These are phyloP conservation scores for Paracorniculantispora psalliotae DNA, from an alignment of 2,329 filamentous ascomycete genomes.

Conservation along the genomic window DNA sequence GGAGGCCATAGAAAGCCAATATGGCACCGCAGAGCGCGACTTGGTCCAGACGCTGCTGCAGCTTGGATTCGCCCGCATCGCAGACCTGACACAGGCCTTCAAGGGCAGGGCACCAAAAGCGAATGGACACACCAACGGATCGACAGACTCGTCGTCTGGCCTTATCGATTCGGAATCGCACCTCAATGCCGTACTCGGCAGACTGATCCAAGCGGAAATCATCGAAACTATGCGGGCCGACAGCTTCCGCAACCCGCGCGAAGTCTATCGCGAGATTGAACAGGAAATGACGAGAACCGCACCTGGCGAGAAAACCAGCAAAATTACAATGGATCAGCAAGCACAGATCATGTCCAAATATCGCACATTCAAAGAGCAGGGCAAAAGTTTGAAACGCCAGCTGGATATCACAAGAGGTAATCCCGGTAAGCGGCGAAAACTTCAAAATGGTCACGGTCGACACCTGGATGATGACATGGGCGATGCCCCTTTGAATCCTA, in stretches of 20 bases:
- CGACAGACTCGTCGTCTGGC: slow-evolving; percentile 26
- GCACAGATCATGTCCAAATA: slow-evolving; percentile 50
- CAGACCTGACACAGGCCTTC: slow-evolving; percentile 64
- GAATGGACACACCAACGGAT: slow-evolving; percentile 32
- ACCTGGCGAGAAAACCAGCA: slow-evolving; percentile 43
- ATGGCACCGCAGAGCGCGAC: slow-evolving; percentile 68
- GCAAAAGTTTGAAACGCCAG: slow-evolving; percentile 47
- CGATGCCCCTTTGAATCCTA: slow-evolving; percentile 50
- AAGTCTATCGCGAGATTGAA: slow-evolving; percentile 57
- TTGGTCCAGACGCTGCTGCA: slow-evolving; percentile 71
- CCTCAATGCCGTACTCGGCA: slow-evolving; percentile 46
- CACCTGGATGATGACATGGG: slow-evolving; percentile 33
- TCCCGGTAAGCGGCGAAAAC: slow-evolving; percentile 48
- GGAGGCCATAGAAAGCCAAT: slow-evolving; percentile 65
- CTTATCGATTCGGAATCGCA: slow-evolving; percentile 42
- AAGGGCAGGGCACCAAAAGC: slow-evolving; percentile 31
- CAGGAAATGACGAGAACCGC: slow-evolving; percentile 51
- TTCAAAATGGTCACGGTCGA: slow-evolving; percentile 42
- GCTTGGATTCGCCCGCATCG: slow-evolving; percentile 70
- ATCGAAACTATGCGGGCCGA: slow-evolving; percentile 57
- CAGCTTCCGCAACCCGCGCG: slow-evolving; percentile 57
- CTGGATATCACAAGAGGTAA: slow-evolving; percentile 39
- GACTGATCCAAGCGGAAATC: slow-evolving; percentile 60
- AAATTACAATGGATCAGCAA: slow-evolving; percentile 60
- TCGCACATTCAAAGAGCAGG: slow-evolving; percentile 48